Base-by-base conservation (phyloP, 805 yeast genomes). In the Lachancea quebecensis region DNA sequence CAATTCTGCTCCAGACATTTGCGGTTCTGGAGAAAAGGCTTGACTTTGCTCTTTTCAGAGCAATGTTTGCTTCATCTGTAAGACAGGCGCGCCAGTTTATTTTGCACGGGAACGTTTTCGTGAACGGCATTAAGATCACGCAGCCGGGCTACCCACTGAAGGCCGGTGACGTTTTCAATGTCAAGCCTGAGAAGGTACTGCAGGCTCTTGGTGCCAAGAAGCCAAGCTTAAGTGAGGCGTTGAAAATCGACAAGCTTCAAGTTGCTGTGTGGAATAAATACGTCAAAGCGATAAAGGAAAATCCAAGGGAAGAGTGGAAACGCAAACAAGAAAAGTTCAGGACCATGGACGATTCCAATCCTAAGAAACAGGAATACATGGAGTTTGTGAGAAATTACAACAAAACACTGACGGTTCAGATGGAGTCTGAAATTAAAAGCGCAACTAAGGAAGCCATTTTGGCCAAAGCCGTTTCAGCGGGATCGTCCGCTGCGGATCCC, bases 21-120 rank as follows among this genome's bases (percentile, higher is more conserved):
- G 95, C 95, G 3, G 81, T 82, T 2, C 69, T 91, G 51, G 99
- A 91, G 65, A 85, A 83, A 59, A 75, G 99, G 61, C 73, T 91
- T 29, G 99, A 91, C 64, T 78, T 84, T 60, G 97, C 96, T 2
- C 57, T 91, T 10, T 93, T 87, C 70, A 81, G 99, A 66, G 73
- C 96, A 15, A 75, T 91, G 85, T 89, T 91, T 70, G 96, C 98
- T 4, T 78, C 95, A 4, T 85, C 95, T 7, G 79, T 88, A 3
- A 81, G 97, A 72, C 98, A 91, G 67, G 96, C 99, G 2, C 78
- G 96, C 55, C 89, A 85, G 60, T 88, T 85, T 57, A 81, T 93
- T 48, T 65, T 85, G 12, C 80, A 79, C 39, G 95, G 95, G 1
- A 72, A 82, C 52, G 98, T 91, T 10, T 70, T 73, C 51, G 98